Evolutionary conservation across 768 basidiomycete genomes (phyloP).

Genomic region (Gloeopeniophorella convolvens): DNA sequence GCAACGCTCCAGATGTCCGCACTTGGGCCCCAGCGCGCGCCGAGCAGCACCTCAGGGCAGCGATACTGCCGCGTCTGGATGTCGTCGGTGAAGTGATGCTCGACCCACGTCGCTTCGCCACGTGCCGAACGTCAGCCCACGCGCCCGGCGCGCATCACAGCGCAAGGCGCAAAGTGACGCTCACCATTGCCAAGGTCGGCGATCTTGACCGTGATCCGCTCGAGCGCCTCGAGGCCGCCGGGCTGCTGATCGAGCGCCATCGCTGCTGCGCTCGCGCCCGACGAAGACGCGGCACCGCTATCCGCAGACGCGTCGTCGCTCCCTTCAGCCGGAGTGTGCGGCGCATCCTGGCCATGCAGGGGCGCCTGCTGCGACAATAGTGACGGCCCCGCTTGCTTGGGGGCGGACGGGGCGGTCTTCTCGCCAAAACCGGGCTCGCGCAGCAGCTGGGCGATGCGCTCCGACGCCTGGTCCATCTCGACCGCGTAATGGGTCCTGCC

Average conservation of each 20-base stretch:
- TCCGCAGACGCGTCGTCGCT: conserved; percentile 24
- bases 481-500: conserved; percentile 23
- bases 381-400: conserved; percentile 53
- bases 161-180: conserved; percentile 24
- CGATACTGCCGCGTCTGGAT: conserved; percentile 97
- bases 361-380: conserved; percentile 69
- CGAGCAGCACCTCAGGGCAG: conserved; percentile 95
- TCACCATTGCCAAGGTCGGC: conserved; percentile 94
- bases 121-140: conserved; percentile 1
- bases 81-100: conserved; percentile 98
- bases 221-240: conserved; percentile 27
- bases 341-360: conserved; percentile 18
- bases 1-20: conserved; percentile 97
- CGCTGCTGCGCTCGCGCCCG: conserved; percentile 20
- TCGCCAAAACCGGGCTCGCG: conserved; percentile 36
- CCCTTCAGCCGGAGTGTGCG: conserved; percentile 23
- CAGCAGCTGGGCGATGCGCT: conserved; percentile 44
- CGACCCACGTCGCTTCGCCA: conserved; percentile 69
- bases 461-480: conserved; percentile 40
- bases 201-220: conserved; percentile 96
- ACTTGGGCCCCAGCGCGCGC: conserved; percentile 91
- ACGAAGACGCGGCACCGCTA: conserved; percentile 11
- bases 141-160: background rate
- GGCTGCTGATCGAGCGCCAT: conserved; percentile 28
- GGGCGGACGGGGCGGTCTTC: conserved; percentile 28